Conservation (phyloP, 2,329 filamentous ascomycete species). For the Cladophialophora bantiana region DNA sequence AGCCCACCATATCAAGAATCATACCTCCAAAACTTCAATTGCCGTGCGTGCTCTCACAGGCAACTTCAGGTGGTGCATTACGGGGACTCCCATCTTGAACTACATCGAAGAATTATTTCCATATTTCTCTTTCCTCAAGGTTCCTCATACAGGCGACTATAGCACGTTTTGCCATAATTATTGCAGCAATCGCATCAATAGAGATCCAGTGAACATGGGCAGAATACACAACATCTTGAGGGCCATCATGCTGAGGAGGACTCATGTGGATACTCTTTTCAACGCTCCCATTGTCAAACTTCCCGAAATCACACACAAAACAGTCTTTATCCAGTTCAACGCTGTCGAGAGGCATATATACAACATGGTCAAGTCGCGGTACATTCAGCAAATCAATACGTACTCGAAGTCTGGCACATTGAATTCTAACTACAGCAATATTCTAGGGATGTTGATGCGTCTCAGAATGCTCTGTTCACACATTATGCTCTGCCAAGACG, state of each 20-base stretch:
- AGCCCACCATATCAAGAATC: constrained; percentile 48
- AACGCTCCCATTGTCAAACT: constrained; percentile 61
- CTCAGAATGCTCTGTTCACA: constrained; percentile 62
- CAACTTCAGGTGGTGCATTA: constrained; percentile 49
- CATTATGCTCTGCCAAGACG: constrained; percentile 55
- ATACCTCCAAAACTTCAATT: constrained; percentile 44
- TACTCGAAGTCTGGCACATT: constrained; percentile 38
- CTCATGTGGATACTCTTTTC: constrained; percentile 62
- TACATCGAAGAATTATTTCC: constrained; percentile 50
- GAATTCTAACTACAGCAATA: constrained; percentile 47
- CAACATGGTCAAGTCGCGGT: constrained; percentile 56
- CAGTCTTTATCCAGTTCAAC: constrained; percentile 58
- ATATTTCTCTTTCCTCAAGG: constrained; percentile 48
- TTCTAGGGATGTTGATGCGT: constrained; percentile 57
- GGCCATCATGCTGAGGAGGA: constrained; percentile 62
- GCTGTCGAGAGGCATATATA: constrained; percentile 61
- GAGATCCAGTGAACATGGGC: constrained; percentile 28
- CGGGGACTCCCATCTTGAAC: constrained; percentile 51
- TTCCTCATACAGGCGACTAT: constrained; percentile 42
- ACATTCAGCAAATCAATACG: constrained; percentile 52
- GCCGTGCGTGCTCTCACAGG: constrained; percentile 48
- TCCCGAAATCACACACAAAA: constrained; percentile 56
- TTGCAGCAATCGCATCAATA: constrained; percentile 32
- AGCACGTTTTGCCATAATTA: constrained; percentile 42
- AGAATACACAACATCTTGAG: constrained; percentile 44